A percentile compares a stretch with the other conserved stretches of the same genome.
Evolutionary conservation across 306 rosid genomes (phyloP).

Genomic region (Cicer chorassanicum): DNA sequence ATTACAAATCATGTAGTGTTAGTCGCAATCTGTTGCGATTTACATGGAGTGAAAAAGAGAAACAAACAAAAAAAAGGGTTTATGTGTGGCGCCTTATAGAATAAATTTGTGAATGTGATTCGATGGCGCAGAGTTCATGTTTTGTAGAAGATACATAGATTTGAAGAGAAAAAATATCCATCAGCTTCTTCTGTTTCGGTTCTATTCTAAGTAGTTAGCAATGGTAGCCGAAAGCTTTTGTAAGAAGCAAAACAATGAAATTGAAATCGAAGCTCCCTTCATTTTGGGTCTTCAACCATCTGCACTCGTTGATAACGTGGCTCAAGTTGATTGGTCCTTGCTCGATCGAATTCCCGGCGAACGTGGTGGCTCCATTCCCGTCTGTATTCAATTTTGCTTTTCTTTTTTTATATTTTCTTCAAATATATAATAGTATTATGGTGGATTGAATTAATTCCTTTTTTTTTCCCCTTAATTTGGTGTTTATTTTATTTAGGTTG

Average conservation of each 20-base stretch:
- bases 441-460: not conserved
- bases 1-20: too few relatives aligned
- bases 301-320: constrained; percentile 80
- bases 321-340: constrained; percentile 63
- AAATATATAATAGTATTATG: not conserved
- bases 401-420: not conserved
- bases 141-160: too few relatives aligned
- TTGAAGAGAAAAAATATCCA: too few relatives aligned
- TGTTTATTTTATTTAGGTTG: constrained; percentile 55
- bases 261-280: constrained; percentile 55
- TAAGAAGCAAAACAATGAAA: not conserved
- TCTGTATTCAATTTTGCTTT: constrained; percentile 29
- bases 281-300: constrained; percentile 82
- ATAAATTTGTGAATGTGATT: too few relatives aligned
- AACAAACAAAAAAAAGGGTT: too few relatives aligned
- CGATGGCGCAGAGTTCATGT: too few relatives aligned
- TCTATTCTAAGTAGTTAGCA: not conserved
- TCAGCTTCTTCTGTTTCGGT: too few relatives aligned
- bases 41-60: too few relatives aligned
- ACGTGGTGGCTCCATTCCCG: constrained; percentile 92
- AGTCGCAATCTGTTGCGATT: too few relatives aligned
- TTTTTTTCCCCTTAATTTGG: too few relatives aligned
- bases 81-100: too few relatives aligned
- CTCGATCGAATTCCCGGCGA: constrained; percentile 78
- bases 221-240: constrained; percentile 47